Evolutionary conservation across 2,329 filamentous ascomycete species (phyloP).

Genomic region (Escovopsis weberi): DNA sequence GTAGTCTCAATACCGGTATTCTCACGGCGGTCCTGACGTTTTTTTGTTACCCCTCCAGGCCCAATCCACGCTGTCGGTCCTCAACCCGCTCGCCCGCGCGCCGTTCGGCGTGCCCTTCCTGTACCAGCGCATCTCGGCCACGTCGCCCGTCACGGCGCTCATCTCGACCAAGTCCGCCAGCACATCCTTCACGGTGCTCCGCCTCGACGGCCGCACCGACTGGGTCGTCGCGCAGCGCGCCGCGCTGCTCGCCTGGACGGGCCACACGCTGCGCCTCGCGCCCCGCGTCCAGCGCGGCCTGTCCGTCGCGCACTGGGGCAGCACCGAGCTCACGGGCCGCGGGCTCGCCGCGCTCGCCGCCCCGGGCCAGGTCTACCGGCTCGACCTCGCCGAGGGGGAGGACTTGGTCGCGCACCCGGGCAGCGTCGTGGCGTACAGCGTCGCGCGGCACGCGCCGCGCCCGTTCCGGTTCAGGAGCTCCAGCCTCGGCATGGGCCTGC

Average conservation of each 20-base stretch:
- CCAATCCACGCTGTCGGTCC: conserved; percentile 74
- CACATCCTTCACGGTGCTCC: conserved; percentile 75
- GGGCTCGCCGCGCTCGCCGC: conserved; percentile 75
- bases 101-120: conserved; percentile 82
- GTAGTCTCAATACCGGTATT: too few relatives aligned
- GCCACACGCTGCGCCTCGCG: conserved; percentile 64
- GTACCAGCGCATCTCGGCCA: conserved; percentile 81
- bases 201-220: conserved; percentile 85
- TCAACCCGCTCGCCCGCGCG: conserved; percentile 70
- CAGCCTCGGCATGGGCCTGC: conserved; percentile 31
- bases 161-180: conserved; percentile 77
- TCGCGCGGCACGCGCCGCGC: conserved; percentile 45
- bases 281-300: conserved; percentile 63
- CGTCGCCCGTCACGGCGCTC: conserved; percentile 73
- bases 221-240: conserved; percentile 87
- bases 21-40: too few relatives aligned
- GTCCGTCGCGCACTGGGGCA: conserved; percentile 80
- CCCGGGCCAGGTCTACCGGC: conserved; percentile 77
- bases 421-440: conserved; percentile 81
- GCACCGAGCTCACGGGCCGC: conserved; percentile 72
- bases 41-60: conserved; percentile 21
- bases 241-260: conserved; percentile 91
- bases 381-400: conserved; percentile 68
- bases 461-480: conserved; percentile 79
- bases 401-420: conserved; percentile 85